Evolutionary conservation across 2,329 filamentous ascomycete genomes (phyloP), one percentile per base, ranked within the genome.

Genomic region (Xenosphaeropsis pyriputrescens): DNA sequence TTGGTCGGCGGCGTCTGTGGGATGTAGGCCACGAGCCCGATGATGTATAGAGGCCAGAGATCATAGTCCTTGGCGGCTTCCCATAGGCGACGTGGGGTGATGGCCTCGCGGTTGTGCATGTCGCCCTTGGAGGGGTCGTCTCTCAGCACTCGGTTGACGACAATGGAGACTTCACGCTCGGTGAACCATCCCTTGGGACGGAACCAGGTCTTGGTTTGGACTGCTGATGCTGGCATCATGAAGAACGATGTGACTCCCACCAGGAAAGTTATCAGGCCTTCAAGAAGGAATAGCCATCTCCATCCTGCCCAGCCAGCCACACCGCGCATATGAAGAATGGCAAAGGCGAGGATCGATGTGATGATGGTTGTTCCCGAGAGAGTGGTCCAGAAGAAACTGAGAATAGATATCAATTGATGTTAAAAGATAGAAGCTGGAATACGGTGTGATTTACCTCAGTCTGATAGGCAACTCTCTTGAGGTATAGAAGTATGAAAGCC

Each of bases 401-500:
- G 22, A 26, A 11, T 3, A 11, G 8, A 5, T 26, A 9, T 26
- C 4, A 26, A 11, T 26, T 26, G 8, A 26, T 6, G 8, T 6
- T 9, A 26, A 26, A 9, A 9, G 22, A 5, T 3, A 5, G 8
- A 26, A 26, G 3, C 12, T 5, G 4, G 22, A 26, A 26, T 5
- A 6, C 8, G n/a, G n/a, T n/a, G 8, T 26, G 8, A 26, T 26
- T 26, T 26, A 26, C 22, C 22, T 72, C 17, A 84, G 59, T 0
- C 79, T 66, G 29, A 70, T 65, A 0, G 79, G 76, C 2, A 84
- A 62, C 53, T 82, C 69, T 41, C 64, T 67, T 2, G 72, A 69
- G 9, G 70, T 83, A 56, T 83, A 85, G 57, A 76, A 85, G 53
- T 84, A 84, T 18, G 68, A 74, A 2, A 82, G 61, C 50, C 80